Evolutionary conservation across 441 rosid genomes (phyloP), one percentile per base, ranked within the genome.

Genomic region (Raphanus hybrid): DNA sequence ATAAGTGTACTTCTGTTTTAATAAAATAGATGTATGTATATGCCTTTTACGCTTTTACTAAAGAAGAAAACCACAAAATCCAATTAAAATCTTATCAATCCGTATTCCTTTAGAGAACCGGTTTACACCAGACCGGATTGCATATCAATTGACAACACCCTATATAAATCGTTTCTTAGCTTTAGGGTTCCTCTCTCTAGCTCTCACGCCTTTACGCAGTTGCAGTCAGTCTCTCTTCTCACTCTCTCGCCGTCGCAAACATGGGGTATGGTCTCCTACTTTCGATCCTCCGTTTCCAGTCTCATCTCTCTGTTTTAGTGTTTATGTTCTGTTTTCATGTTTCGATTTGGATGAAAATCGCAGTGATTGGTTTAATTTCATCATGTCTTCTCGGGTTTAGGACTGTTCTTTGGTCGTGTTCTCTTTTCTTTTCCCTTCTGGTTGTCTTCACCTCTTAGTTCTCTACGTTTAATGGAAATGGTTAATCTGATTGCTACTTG

Each of bases 231-330:
- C 72, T 78, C 35, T 41, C 34, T 67, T 55, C 66, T 43, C 43
- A 48, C 74, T 71, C 70, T 52, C 70, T 15, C 80, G 64, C 82
- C 64, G 71, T 70, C 80, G 80, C 26, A 61, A 80, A 61, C 48
- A 80, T 80, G 83, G 80, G 83, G 83, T 80, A 75, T 20, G 52
- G 12, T 37, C 27, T 70, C 16, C 15, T 54, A 32, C 37, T 29
- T 29, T 16, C 0, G 76, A 58, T 75, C 62, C 63, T 35, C 16
- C 23, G 0, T 75, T 4, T 15, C 39, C 64, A 26, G 0, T 9
- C 71, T 79, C 32, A 52, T 57, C 16, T 39, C 74, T 69, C 15
- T 1, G n/a, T 64, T 26, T 54, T 2, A 34, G 50, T 1, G 35
- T 37, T 37, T 12, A n/a, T 71, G 72, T 23, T 61, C 26, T 23